Base-by-base conservation (phyloP, 164 flowering plant species). In the Magnolia changhungtana region DNA sequence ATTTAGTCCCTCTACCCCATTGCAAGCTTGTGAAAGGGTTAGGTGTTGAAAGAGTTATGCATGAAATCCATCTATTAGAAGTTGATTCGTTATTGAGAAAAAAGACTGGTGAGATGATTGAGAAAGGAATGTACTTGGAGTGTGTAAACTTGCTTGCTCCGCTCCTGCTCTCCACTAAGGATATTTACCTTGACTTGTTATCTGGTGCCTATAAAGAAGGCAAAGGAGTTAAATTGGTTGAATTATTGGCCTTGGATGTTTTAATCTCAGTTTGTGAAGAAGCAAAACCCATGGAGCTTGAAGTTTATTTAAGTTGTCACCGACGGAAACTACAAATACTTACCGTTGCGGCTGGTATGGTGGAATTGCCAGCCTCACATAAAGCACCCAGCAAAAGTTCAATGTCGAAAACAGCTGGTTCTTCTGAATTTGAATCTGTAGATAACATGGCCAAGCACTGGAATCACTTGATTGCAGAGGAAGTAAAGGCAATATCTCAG, bases 201-300 rank as follows among this genome's bases (percentile, higher is more conserved):
- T 80, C 84, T 61, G 71, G 75, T 72, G 77, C 81, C 64, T 79
- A 74, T 67, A 80, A 76, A 80, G 87, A 83, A 67, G 84, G 83
- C 73, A 84, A 86, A 66, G 87, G 81, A 49, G 64, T 84, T 76
- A 72, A 80, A 45, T 87, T 88, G 50, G 82, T 85, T 85, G 97
- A 94, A 84, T 80, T 94, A 66, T 85, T 84, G 45, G 97, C 97
- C n/a, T 51, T 96, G 63, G 90, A 92, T 81, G 77, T 84, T 76
- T 79, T 96, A 78, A 84, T 90, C 50, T 85, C 81, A 78, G 88
- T 94, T 52, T 90, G 96, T 82, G 90, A 92, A 84, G 87, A 87
- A 78, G 78, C 78, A 75, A 85, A 86, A 61, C 86, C 89, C 24
- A 79, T 88, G 85, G 87, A 89, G 55, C 14, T 77, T 49, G 94